phyloP scores from a whole-genome alignment of 2,329 filamentous ascomycete species.

The Fusarium pseudograminearum region DNA sequence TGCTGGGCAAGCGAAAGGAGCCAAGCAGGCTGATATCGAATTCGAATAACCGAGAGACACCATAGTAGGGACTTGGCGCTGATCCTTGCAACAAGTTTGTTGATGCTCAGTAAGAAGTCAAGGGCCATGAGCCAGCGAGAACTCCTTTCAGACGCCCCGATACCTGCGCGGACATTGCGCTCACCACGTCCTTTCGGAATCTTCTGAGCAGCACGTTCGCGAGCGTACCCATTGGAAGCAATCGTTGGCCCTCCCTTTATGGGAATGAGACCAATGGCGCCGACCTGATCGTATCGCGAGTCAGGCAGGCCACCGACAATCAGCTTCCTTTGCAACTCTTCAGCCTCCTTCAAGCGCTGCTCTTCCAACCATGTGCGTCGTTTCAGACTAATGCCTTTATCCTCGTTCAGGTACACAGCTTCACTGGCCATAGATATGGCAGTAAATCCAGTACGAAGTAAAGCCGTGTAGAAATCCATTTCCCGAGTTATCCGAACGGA shows the following conservation, averaged over 20 bases:
- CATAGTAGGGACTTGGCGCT: conserved; percentile 59
- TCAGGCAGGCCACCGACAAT: conserved; percentile 60
- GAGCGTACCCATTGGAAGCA: conserved; percentile 71
- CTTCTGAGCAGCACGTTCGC: conserved; percentile 76
- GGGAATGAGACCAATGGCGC: conserved; percentile 67
- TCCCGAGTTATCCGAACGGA: conserved; percentile 83
- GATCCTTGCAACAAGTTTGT: conserved; percentile 54
- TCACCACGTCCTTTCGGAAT: conserved; percentile 61
- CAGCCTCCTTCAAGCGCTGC: conserved; percentile 82
- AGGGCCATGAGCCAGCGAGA: conserved; percentile 81
- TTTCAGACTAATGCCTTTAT: conserved; percentile 77
- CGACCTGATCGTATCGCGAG: conserved; percentile 64
- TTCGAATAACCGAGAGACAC: conserved; percentile 65
- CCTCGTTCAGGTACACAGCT: conserved; percentile 95
- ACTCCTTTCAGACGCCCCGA: conserved; percentile 83
- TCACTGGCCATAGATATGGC: conserved; percentile 94
- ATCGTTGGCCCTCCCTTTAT: conserved; percentile 60
- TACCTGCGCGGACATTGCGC: conserved; percentile 69
- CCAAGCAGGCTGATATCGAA: conserved; percentile 59
- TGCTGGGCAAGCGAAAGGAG: conserved; percentile 66
- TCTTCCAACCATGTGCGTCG: conserved; percentile 92
- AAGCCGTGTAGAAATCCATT: conserved; percentile 95
- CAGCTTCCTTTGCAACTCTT: conserved; percentile 67
- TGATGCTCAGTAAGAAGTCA: conserved; percentile 82
- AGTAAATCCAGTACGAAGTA: conserved; percentile 87